phyloP scores from a whole-genome alignment of 1,139 yeast species.

The Yamadazyma dushanensis region DNA sequence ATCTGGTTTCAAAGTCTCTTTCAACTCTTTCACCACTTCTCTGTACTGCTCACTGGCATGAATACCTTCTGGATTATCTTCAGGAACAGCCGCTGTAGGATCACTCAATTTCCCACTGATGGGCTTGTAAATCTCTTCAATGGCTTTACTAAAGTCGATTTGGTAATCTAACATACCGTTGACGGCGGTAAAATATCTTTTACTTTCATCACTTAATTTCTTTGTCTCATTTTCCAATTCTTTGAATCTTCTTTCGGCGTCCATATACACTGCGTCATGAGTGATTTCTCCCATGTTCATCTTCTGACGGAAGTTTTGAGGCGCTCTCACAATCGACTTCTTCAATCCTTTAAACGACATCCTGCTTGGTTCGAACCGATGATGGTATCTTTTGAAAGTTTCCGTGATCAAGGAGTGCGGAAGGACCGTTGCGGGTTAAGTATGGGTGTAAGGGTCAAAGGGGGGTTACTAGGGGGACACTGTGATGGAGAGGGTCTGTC shows the following conservation, averaged over 20 bases:
- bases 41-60: slow-evolving; percentile 91
- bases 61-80: slow-evolving; percentile 95
- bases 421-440: not conserved
- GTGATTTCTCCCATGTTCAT: slow-evolving; percentile 84
- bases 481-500: too few relatives aligned
- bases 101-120: slow-evolving; percentile 90
- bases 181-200: slow-evolving; percentile 84
- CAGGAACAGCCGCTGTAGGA: slow-evolving; percentile 80
- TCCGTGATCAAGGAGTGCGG: slow-evolving; percentile 3
- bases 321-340: slow-evolving; percentile 84
- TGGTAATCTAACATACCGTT: slow-evolving; percentile 93
- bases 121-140: slow-evolving; percentile 95
- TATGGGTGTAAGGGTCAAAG: slow-evolving; percentile 1
- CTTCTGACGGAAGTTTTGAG: slow-evolving; percentile 75
- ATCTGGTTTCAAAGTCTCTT: slow-evolving; percentile 86
- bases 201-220: slow-evolving; percentile 85
- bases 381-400: not conserved
- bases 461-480: not conserved
- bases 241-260: slow-evolving; percentile 94
- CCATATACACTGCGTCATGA: slow-evolving; percentile 83
- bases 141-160: slow-evolving; percentile 88
- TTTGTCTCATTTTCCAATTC: slow-evolving; percentile 89
- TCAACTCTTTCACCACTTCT: slow-evolving; percentile 81
- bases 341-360: slow-evolving; percentile 96
- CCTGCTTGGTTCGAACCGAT: not conserved